Percentiles rank a stretch among this genome's conserved stretches.
Conservation (phyloP, 345 rosid genomes). For the Salix exigua region DNA sequence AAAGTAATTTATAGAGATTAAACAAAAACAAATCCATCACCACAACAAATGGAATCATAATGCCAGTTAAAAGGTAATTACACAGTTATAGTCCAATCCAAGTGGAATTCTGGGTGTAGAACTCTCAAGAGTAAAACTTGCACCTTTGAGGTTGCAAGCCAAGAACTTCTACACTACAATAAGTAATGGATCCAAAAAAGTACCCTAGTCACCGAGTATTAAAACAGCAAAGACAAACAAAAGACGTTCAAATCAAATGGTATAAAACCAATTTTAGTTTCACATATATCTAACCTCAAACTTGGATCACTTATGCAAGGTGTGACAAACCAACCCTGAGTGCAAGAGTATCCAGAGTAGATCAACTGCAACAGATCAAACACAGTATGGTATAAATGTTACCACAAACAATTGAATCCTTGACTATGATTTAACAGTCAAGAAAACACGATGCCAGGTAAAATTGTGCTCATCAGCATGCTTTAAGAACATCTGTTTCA, state of each 20-base stretch:
- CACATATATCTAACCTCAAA: constrained; percentile 58
- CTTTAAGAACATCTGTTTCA: neutral
- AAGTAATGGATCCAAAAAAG: neutral
- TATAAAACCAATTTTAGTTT: neutral
- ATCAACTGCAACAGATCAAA: constrained; percentile 56
- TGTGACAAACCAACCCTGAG: constrained; percentile 97
- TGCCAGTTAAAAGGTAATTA: neutral
- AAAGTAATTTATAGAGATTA: neutral
- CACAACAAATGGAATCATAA: neutral
- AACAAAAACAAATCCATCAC: neutral
- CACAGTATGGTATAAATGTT: neutral
- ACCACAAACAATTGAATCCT: constrained; percentile 1
- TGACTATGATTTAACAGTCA: neutral
- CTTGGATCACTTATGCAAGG: constrained; percentile 84
- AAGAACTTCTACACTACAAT: neutral
- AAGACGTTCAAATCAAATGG: neutral
- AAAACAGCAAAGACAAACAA: neutral
- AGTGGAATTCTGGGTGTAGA: neutral
- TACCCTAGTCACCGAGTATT: neutral
- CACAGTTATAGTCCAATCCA: neutral
- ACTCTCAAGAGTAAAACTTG: neutral
- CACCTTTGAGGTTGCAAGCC: neutral
- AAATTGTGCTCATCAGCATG: neutral
- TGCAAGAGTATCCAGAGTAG: constrained; percentile 86
- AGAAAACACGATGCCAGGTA: neutral